A percentile compares a stretch with the other conserved stretches of the same genome.
These are phyloP conservation scores for Ustilago bromivora DNA, from an alignment of 1,284 basidiomycete species.

Conservation along the genomic window DNA sequence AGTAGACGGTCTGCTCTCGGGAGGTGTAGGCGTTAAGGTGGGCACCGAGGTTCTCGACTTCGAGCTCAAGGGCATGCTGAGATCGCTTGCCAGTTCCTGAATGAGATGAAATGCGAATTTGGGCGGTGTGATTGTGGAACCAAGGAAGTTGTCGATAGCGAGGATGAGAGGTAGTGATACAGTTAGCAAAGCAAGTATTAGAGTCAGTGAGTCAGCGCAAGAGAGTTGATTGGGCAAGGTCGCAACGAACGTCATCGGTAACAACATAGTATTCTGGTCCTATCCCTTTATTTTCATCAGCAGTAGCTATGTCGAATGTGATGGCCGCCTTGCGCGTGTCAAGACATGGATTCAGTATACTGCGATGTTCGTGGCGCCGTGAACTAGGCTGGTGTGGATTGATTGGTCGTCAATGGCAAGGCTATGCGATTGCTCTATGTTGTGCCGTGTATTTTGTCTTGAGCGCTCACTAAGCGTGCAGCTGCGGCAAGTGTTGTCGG, in stretches of 20 bases:
- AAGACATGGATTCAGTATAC: no score
- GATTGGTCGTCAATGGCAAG: background rate
- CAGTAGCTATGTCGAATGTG: no score
- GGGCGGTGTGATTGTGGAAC: background rate
- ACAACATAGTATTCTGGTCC: background rate
- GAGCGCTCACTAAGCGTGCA: background rate
- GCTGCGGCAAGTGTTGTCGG: background rate
- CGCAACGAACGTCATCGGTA: background rate
- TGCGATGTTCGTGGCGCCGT: background rate
- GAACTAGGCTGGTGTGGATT: background rate
- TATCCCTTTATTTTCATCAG: background rate
- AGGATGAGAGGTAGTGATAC: background rate
- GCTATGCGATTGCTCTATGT: background rate
- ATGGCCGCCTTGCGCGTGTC: no score
- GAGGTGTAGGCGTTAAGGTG: constrained; percentile 99
- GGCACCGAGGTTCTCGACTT: constrained; percentile 97
- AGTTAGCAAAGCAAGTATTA: background rate
- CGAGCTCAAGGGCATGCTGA: constrained; percentile 92
- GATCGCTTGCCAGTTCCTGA: constrained; percentile 86
- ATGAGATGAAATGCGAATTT: background rate
- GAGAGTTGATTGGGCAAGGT: background rate
- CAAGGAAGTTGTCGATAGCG: background rate
- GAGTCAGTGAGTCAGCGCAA: background rate
- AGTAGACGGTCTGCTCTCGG: constrained; percentile 98
- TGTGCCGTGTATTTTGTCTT: background rate